phyloP scores from a whole-genome alignment of 805 yeast species.

The Candida methanosorbosa region DNA sequence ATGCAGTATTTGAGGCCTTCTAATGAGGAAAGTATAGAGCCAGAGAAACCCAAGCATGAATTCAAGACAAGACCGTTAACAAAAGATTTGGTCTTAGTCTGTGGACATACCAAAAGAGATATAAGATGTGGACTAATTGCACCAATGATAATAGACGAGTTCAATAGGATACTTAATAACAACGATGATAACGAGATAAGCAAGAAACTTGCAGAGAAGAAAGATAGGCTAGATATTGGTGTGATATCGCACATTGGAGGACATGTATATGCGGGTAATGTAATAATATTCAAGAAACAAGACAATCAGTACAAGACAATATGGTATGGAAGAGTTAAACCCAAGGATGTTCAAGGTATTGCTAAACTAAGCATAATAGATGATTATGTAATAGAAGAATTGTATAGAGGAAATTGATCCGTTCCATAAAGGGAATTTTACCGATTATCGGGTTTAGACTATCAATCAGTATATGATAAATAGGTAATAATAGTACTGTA shows the following conservation, averaged over 20 bases:
- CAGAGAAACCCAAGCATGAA: slow-evolving; percentile 2
- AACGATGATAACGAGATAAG: slow-evolving; percentile 18
- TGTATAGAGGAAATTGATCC: slow-evolving; percentile 64
- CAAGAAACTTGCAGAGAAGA: not conserved
- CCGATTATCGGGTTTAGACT: too few species aligned
- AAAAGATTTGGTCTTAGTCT: slow-evolving; percentile 38
- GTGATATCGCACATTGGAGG: slow-evolving; percentile 76
- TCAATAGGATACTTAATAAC: slow-evolving; percentile 29
- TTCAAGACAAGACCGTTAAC: slow-evolving; percentile 7
- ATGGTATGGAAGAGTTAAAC: slow-evolving; percentile 76
- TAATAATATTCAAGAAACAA: slow-evolving; percentile 41
- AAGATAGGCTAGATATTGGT: slow-evolving; percentile 29
- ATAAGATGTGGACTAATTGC: slow-evolving; percentile 61
- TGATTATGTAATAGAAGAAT: slow-evolving; percentile 42
- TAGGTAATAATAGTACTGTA: too few species aligned
- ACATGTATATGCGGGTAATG: slow-evolving; percentile 80
- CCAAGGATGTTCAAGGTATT: slow-evolving; percentile 58
- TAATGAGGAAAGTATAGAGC: slow-evolving; percentile 6
- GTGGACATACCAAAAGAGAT: slow-evolving; percentile 63
- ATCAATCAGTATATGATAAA: too few species aligned
- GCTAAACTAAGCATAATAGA: slow-evolving; percentile 43
- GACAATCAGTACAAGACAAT: slow-evolving; percentile 36
- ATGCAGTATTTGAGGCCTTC: slow-evolving; percentile 26
- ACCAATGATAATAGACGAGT: slow-evolving; percentile 46
- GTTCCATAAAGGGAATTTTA: too few species aligned